phyloP scores from a whole-genome alignment of 2,329 filamentous ascomycete species.

The Xylaria sp. region DNA sequence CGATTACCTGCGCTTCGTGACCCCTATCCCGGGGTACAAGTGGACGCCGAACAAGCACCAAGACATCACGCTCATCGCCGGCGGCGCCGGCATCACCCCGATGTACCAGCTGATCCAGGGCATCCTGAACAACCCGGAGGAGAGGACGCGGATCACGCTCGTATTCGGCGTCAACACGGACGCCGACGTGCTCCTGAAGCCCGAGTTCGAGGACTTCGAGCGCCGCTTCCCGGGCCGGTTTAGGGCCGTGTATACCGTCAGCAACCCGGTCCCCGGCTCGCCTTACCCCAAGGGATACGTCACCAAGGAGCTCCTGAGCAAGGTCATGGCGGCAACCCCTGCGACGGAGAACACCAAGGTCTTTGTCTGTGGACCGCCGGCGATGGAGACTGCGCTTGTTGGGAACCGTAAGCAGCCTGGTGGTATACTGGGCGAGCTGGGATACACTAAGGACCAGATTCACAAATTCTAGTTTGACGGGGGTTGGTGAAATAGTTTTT shows the following conservation, averaged over 20 bases:
- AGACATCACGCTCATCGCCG: constrained; percentile 69
- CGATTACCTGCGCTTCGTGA: constrained; percentile 63
- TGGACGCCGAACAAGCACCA: constrained; percentile 58
- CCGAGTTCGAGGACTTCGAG: constrained; percentile 61
- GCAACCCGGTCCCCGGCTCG: constrained; percentile 50
- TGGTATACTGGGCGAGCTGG: constrained; percentile 62
- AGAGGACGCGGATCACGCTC: constrained; percentile 67
- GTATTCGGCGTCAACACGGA: constrained; percentile 71
- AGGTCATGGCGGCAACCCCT: constrained; percentile 48
- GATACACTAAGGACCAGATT: constrained; percentile 62
- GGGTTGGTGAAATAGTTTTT: neutral
- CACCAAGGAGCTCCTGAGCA: constrained; percentile 59
- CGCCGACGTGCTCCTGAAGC: constrained; percentile 62
- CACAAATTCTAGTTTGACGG: constrained; percentile 56
- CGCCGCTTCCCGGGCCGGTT: constrained; percentile 60
- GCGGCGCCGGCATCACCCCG: constrained; percentile 75
- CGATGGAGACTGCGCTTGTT: constrained; percentile 65
- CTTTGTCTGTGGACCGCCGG: constrained; percentile 71
- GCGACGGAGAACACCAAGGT: constrained; percentile 56
- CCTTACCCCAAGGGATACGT: constrained; percentile 61
- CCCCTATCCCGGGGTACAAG: constrained; percentile 57
- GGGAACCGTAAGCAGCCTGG: constrained; percentile 53
- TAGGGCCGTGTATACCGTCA: constrained; percentile 63
- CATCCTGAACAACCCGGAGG: constrained; percentile 65
- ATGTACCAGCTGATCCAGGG: constrained; percentile 68